Evolutionary conservation across 441 rosid species (phyloP).

Genomic region (Daphne laureola): DNA sequence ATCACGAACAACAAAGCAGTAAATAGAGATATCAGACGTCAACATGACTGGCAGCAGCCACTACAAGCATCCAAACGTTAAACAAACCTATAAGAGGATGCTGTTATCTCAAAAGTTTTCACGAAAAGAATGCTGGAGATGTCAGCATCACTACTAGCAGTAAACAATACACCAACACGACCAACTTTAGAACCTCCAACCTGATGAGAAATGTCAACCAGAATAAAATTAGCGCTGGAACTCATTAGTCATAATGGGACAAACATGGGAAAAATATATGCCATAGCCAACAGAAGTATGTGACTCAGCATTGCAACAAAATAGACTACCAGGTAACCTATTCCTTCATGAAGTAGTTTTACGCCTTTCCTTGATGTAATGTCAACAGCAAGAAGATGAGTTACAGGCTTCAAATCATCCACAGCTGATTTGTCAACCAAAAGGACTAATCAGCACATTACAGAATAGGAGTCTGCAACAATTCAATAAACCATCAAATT

Average conservation of each 20-base stretch:
- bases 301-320: constrained; percentile 8
- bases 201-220: constrained; percentile 37
- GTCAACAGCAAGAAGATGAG: constrained; percentile 89
- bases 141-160: constrained; percentile 42
- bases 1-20: constrained; percentile 20
- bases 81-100: constrained; percentile 68
- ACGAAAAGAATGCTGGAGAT: constrained; percentile 50
- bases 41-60: not conserved
- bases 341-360: constrained; percentile 84
- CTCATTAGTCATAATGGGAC: constrained; percentile 6
- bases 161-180: constrained; percentile 82
- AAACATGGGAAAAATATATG: constrained; percentile 6
- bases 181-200: constrained; percentile 70
- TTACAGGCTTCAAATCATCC: constrained; percentile 86
- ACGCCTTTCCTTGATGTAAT: constrained; percentile 66
- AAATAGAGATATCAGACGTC: not conserved
- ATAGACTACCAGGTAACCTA: constrained; percentile 69
- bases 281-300: constrained; percentile 9
- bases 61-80: constrained; percentile 8
- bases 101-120: constrained; percentile 61
- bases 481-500: constrained; percentile 5
- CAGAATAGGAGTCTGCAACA: constrained; percentile 15
- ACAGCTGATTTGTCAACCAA: constrained; percentile 42
- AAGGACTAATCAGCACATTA: constrained; percentile 18
- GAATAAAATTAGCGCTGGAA: constrained; percentile 17